Conservation (phyloP, 192 early-diverging fungal species). For the Dissophora globulifera region DNA sequence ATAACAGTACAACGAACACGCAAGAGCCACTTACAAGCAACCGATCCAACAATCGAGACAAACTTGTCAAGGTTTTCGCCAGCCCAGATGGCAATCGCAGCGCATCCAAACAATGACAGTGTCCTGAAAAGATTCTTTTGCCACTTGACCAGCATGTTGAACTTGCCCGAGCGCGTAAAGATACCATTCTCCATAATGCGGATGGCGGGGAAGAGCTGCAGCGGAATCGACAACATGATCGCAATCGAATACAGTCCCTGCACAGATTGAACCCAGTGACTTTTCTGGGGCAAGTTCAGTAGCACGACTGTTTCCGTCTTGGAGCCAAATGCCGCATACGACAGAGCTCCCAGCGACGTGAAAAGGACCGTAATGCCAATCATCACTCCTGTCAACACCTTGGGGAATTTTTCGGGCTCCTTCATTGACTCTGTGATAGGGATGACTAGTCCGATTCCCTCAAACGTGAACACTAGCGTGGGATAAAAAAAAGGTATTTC, state of each 20-base stretch:
- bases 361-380: constrained; percentile 84
- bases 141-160: constrained; percentile 82
- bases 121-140: constrained; percentile 86
- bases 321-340: constrained; percentile 88
- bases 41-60: constrained; percentile 64
- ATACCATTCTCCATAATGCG: constrained; percentile 90
- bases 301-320: constrained; percentile 89
- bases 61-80: constrained; percentile 83
- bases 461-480: constrained; percentile 41
- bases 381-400: constrained; percentile 83
- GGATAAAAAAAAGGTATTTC: too few relatives aligned
- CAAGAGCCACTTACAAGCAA: constrained; percentile 43
- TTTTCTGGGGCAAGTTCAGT: constrained; percentile 82
- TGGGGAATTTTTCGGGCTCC: constrained; percentile 87
- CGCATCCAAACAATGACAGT: constrained; percentile 72
- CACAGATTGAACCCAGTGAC: constrained; percentile 71
- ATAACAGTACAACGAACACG: too few relatives aligned
- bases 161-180: constrained; percentile 87
- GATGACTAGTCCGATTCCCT: constrained; percentile 63
- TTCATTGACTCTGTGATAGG: constrained; percentile 92
- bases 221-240: constrained; percentile 92
- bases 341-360: constrained; percentile 80
- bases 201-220: constrained; percentile 93
- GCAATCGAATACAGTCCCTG: constrained; percentile 92
- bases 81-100: constrained; percentile 79